phyloP scores from a whole-genome alignment of 164 flowering plant genomes.

The Cinnamomum chago region DNA sequence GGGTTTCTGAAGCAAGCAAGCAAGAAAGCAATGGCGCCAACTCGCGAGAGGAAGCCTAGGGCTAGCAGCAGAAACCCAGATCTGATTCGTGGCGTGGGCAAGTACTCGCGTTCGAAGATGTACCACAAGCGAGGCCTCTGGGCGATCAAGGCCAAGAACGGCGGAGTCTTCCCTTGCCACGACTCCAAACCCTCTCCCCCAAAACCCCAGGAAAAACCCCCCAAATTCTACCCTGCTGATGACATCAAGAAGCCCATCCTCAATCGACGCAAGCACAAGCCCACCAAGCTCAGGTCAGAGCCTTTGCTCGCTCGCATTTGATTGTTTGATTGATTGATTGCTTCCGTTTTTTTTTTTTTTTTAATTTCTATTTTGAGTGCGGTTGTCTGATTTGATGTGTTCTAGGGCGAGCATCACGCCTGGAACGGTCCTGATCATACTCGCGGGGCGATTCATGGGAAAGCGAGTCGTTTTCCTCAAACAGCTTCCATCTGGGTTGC shows the following conservation, averaged over 20 bases:
- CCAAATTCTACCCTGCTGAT: constrained; percentile 90
- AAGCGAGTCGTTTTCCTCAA: constrained; percentile 77
- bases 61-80: constrained; percentile 52
- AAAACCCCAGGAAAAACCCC: constrained; percentile 40
- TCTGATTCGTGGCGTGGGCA: constrained; percentile 65
- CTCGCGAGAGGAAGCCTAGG: constrained; percentile 17
- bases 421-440: constrained; percentile 57
- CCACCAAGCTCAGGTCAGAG: constrained; percentile 30
- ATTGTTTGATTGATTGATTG: too few relatives aligned
- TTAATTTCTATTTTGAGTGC: neutral
- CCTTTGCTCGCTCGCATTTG: neutral
- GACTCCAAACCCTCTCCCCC: constrained; percentile 25
- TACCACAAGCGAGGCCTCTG: constrained; percentile 91
- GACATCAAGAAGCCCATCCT: constrained; percentile 73
- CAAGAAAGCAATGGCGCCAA: constrained; percentile 67
- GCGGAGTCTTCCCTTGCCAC: constrained; percentile 78
- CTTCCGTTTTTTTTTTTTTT: neutral
- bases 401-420: constrained; percentile 57
- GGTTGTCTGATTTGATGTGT: neutral
- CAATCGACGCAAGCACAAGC: constrained; percentile 54
- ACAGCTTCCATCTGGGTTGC: constrained; percentile 69
- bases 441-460: constrained; percentile 76
- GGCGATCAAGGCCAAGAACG: constrained; percentile 95
- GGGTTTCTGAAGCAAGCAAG: too few relatives aligned
- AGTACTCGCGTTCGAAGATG: constrained; percentile 69